A percentile compares a stretch with the other conserved stretches of the same genome.
phyloP scores from a whole-genome alignment of 306 rosid genomes.

The Cajanus cajan region DNA sequence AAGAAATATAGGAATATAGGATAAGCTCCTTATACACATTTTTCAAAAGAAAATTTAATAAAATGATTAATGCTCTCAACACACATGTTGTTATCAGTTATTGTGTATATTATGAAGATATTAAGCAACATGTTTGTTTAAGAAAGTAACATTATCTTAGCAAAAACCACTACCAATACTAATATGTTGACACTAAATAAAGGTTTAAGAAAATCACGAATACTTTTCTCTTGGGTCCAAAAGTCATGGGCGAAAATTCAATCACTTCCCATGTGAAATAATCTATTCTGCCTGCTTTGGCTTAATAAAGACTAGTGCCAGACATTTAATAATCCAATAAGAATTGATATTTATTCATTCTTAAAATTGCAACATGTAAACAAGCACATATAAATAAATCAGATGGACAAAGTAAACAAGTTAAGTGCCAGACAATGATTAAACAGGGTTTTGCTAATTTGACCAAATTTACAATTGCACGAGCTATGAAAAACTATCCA shows the following conservation, averaged over 20 bases:
- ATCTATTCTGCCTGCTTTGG: constrained; percentile 16
- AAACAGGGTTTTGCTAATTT: no score
- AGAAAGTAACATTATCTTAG: constrained; percentile 33
- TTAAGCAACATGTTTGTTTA: no score
- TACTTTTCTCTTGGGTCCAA: background rate
- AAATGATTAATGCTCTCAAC: no score
- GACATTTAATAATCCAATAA: no score
- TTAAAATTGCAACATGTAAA: constrained; percentile 17
- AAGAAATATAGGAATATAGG: no score
- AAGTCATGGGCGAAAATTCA: background rate
- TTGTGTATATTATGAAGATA: no score
- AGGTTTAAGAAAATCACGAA: constrained; percentile 5
- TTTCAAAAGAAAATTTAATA: no score
- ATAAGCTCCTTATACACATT: no score
- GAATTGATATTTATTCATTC: background rate
- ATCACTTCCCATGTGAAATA: constrained; percentile 53
- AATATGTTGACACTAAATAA: background rate
- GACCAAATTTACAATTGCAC: no score
- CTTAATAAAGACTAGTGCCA: constrained; percentile 46
- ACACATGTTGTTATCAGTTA: no score
- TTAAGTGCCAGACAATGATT: background rate
- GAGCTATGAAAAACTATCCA: constrained; percentile 12
- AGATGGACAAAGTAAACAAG: background rate
- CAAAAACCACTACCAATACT: constrained; percentile 30
- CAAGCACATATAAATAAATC: constrained; percentile 7